phyloP scores from a whole-genome alignment of 305 asterid genomes.

The Fraxinus xanthoxyloides region DNA sequence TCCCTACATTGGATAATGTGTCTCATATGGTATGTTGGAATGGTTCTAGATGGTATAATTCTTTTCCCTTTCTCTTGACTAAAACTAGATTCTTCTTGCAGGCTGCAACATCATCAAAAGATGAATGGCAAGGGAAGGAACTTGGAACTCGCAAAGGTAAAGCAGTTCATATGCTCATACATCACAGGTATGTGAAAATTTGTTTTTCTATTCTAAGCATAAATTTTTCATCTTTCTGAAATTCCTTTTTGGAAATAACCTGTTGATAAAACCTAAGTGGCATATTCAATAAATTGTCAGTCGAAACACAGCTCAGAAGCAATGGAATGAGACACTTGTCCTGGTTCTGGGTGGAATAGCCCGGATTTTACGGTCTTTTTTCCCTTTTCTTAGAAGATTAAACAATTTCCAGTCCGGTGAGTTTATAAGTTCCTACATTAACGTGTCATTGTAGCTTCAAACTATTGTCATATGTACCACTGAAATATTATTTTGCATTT shows the following conservation, averaged over 20 bases:
- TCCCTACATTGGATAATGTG: conserved; percentile 79
- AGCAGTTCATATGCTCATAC: conserved; percentile 99
- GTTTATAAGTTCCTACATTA: not conserved
- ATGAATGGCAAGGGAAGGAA: conserved; percentile 98
- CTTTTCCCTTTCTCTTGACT: conserved; percentile 29
- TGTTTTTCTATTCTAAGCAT: conserved; percentile 18
- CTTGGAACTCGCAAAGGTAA: conserved; percentile 97
- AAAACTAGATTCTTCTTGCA: conserved; percentile 31
- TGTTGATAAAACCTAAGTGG: conserved; percentile 8
- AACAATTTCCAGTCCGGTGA: conserved; percentile 75
- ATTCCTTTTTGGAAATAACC: conserved; percentile 15
- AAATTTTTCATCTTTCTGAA: not conserved
- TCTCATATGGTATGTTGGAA: conserved; percentile 78
- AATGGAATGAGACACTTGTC: conserved; percentile 99
- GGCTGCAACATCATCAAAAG: conserved; percentile 97
- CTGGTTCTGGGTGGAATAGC: conserved; percentile 92
- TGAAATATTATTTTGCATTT: conserved; percentile 23
- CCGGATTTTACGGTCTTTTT: conserved; percentile 82
- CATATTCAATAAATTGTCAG: conserved; percentile 45
- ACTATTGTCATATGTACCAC: not conserved
- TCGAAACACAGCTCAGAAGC: conserved; percentile 98
- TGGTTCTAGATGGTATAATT: conserved; percentile 16
- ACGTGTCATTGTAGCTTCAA: not conserved
- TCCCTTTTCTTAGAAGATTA: conserved; percentile 73
- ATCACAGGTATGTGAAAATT: conserved; percentile 67